Evolutionary conservation across 2,329 filamentous ascomycete genomes (phyloP), one percentile per base, ranked within the genome.

Genomic region (Triangularia setosa): DNA sequence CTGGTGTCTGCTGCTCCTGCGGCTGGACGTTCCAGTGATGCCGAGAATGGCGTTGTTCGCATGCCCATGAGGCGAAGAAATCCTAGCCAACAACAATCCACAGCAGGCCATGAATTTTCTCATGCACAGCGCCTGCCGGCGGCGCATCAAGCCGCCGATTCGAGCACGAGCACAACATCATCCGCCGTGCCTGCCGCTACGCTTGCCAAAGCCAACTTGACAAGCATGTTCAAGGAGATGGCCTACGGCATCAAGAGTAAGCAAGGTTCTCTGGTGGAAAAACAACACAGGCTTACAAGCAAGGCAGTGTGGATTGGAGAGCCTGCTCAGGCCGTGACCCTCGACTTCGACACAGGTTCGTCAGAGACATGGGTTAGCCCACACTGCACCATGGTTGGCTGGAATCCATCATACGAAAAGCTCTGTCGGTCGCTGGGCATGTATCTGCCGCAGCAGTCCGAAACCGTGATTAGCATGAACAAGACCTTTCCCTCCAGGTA

Each of bases 261-360:
- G 63, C 58, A 4, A 23, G 30, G 21, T 12, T 23, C n/a, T 24
- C 1, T 23, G 9, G 12, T 27, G 24, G 18, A 21, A 11, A 48
- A 5, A 59, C n/a, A 5, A 6, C 40, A 48, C 5, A 11, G 4
- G 12, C 40, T 48, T 7, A 48, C 40, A 48, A 21, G 18, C 40
- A 27, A n/a, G n/a, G 4, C 12, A 68, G 56, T 68, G 23, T 68
- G 69, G 65, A 69, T 80, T 30, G 79, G 79, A 5, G 77, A 74
- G 14, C 78, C 78, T 1, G 68, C 71, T 9, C 78, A 79, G 66
- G 60, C 65, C 1, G 65, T 79, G 27, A 72, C 68, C 23, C 65
- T 80, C 60, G 75, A 78, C 67, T 76, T 80, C 57, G 78, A 80
- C 71, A 80, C 78, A 1, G 79, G 79, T 21, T 79, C 76, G 60